These are phyloP conservation scores for Rhizodiscina lignyota DNA, from an alignment of 495 filamentous ascomycete genomes.

Conservation along the genomic window DNA sequence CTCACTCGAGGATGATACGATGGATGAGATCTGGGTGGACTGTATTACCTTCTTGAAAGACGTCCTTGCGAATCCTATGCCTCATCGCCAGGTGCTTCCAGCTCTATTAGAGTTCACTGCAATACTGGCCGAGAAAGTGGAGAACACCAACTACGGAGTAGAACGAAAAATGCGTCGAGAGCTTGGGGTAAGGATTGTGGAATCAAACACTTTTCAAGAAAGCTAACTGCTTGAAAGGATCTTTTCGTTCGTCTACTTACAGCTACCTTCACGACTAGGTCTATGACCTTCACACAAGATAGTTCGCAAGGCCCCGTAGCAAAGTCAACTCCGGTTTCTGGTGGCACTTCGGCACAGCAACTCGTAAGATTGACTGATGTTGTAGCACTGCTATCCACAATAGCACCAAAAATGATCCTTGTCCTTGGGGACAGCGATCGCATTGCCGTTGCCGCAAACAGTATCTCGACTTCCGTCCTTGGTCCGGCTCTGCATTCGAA, in stretches of 20 bases:
- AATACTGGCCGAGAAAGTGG: constrained; percentile 79
- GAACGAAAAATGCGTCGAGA: constrained; percentile 88
- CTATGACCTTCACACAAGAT: constrained; percentile 22
- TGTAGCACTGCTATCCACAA: constrained; percentile 57
- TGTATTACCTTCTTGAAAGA: constrained; percentile 84
- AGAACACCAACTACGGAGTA: constrained; percentile 96
- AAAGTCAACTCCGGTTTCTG: neutral
- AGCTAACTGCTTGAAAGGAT: constrained; percentile 41
- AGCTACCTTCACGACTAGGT: constrained; percentile 79
- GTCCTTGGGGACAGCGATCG: constrained; percentile 77
- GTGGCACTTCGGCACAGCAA: neutral
- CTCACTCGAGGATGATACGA: constrained; percentile 91
- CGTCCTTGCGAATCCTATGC: constrained; percentile 83
- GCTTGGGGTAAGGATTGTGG: constrained; percentile 50
- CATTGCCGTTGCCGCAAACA: constrained; percentile 54
- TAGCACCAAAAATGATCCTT: constrained; percentile 69
- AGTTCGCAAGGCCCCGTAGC: constrained; percentile 8
- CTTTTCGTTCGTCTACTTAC: constrained; percentile 73
- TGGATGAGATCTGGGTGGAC: constrained; percentile 97
- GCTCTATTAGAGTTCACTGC: constrained; percentile 76
- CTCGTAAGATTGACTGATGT: constrained; percentile 31
- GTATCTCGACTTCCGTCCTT: constrained; percentile 70
- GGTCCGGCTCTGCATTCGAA: constrained; percentile 72
- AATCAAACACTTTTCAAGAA: too few relatives aligned
- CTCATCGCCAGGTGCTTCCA: constrained; percentile 79